phyloP scores from a whole-genome alignment of 164 flowering plant genomes.

The Vitis amurensis region DNA sequence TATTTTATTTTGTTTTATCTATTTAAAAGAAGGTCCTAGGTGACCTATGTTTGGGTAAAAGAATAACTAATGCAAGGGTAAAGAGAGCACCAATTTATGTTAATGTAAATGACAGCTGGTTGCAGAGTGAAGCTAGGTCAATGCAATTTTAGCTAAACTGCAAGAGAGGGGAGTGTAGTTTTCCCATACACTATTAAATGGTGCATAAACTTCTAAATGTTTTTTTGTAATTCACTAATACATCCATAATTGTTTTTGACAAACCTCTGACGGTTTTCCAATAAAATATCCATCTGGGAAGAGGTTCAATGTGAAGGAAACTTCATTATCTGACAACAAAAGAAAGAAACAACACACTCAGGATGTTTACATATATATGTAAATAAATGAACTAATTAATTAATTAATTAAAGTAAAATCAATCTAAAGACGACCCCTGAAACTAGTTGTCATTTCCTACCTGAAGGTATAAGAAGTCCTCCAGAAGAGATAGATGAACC shows the following conservation, averaged over 20 bases:
- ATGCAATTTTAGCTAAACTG: no score
- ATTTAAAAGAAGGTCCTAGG: no score
- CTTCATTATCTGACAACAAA: conserved; percentile 58
- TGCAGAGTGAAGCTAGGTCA: no score
- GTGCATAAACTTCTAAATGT: neutral
- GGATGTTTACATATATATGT: neutral
- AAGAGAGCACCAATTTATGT: no score
- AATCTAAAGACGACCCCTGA: neutral
- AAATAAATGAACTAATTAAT: neutral
- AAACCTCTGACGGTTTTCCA: conserved; percentile 78
- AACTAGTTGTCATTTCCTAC: conserved; percentile 8
- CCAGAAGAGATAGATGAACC: conserved; percentile 35
- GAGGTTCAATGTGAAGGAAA: conserved; percentile 80
- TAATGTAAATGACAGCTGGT: no score
- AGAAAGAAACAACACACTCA: conserved; percentile 3
- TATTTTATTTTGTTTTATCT: no score
- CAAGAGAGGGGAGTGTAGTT: no score
- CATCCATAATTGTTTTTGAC: conserved; percentile 20
- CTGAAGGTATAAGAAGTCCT: conserved; percentile 23
- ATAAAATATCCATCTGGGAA: conserved; percentile 86
- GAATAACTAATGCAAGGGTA: no score
- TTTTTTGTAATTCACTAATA: neutral
- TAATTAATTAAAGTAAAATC: neutral
- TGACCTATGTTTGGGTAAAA: no score
- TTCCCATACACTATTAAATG: neutral